A percentile compares a stretch with the other conserved stretches of the same genome.
Evolutionary conservation across 139 green algal species (phyloP).

Genomic region (Ettlia oleoabundans): DNA sequence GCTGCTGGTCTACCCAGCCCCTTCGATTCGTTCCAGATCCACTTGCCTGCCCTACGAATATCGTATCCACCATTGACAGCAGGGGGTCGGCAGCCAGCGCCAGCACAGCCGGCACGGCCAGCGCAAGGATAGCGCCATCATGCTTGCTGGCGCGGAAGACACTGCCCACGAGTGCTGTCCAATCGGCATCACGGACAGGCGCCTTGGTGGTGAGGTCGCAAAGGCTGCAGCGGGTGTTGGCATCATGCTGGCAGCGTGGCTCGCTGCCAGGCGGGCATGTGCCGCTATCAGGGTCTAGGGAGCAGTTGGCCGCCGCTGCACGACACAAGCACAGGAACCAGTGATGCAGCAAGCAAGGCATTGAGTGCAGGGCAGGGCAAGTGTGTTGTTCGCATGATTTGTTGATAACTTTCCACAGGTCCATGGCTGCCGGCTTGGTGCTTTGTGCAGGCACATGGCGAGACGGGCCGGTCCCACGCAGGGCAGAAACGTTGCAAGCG

Average conservation of each 20-base stretch:
- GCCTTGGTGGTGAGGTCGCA: conserved; percentile 23
- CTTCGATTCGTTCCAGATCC: conserved; percentile 17
- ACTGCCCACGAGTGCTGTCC: conserved; percentile 4
- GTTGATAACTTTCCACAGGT: too few relatives aligned
- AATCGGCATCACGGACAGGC: conserved; percentile 6
- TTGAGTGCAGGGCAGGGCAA: too few relatives aligned
- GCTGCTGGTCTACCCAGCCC: not conserved
- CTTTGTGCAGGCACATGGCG: too few relatives aligned
- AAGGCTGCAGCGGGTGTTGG: conserved; percentile 6
- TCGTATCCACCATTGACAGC: conserved; percentile 69
- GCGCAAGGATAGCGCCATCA: conserved; percentile 60
- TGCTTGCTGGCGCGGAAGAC: conserved; percentile 29
- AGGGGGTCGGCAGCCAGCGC: conserved; percentile 76
- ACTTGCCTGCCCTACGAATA: conserved; percentile 68
- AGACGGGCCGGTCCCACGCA: too few relatives aligned
- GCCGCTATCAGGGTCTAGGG: not conserved
- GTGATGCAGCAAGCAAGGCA: too few relatives aligned
- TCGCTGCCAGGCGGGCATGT: not conserved
- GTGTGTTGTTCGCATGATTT: too few relatives aligned
- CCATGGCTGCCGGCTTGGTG: too few relatives aligned
- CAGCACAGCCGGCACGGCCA: conserved; percentile 65
- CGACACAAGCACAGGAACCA: too few relatives aligned
- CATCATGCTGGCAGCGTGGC: conserved; percentile 19
- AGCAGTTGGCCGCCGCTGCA: too few relatives aligned
- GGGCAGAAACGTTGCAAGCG: too few relatives aligned